Evolutionary conservation across 2,329 filamentous ascomycete species (phyloP).

Genomic region (Fusarium pseudocircinatum): DNA sequence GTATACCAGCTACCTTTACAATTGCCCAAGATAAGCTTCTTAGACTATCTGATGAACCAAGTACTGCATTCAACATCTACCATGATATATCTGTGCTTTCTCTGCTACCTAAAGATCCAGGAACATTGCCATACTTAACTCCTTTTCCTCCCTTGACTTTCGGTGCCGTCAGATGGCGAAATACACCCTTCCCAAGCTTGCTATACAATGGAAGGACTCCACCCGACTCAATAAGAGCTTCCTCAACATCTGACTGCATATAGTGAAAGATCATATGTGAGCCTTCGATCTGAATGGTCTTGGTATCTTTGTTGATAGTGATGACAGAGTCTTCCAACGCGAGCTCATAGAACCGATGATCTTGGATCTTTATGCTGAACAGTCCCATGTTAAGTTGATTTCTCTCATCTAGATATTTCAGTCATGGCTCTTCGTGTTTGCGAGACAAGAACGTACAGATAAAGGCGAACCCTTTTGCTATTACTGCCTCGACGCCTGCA

Average conservation of each 20-base stretch:
- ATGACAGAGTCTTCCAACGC: neutral
- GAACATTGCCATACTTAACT: accelerated
- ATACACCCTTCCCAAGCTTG: neutral
- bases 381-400: neutral
- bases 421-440: accelerated
- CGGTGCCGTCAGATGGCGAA: neutral
- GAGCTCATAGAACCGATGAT: neutral
- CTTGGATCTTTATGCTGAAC: neutral
- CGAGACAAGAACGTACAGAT: slow-evolving; percentile 5
- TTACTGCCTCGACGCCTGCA: slow-evolving; percentile 18
- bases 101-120: accelerated
- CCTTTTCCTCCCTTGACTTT: neutral
- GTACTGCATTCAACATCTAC: neutral
- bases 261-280: neutral
- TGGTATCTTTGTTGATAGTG: neutral
- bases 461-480: slow-evolving; percentile 29
- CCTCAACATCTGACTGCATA: neutral
- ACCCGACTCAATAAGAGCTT: neutral
- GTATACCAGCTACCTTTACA: too few relatives aligned
- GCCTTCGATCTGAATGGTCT: neutral
- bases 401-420: neutral
- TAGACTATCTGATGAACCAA: too few relatives aligned
- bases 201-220: neutral
- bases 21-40: too few relatives aligned
- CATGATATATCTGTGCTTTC: neutral